Evolutionary conservation across 495 filamentous ascomycete species (phyloP).

Genomic region (Penicillium maclennaniae): DNA sequence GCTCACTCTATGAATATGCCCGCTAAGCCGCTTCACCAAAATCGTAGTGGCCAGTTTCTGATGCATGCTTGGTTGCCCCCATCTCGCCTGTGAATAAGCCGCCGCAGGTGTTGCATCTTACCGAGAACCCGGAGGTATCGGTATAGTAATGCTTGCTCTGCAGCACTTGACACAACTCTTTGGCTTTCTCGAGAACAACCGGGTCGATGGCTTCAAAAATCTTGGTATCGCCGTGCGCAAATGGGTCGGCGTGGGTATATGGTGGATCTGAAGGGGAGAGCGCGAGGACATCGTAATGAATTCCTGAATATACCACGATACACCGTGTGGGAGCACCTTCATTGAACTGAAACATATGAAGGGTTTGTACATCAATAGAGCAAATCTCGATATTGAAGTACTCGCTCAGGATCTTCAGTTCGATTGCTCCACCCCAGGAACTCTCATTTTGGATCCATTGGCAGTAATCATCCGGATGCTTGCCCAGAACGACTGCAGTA

Average conservation of each 20-base stretch:
- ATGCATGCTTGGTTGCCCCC: slow-evolving; percentile 64
- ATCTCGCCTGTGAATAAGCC: slow-evolving; percentile 71
- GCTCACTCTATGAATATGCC: neutral
- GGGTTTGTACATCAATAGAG: slow-evolving; percentile 71
- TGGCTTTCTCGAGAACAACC: slow-evolving; percentile 62
- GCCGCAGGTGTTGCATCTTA: slow-evolving; percentile 75
- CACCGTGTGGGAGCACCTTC: slow-evolving; percentile 67
- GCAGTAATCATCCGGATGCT: slow-evolving; percentile 72
- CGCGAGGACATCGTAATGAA: slow-evolving; percentile 93
- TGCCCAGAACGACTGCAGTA: slow-evolving; percentile 70
- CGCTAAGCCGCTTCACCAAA: slow-evolving; percentile 61
- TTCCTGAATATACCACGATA: slow-evolving; percentile 86
- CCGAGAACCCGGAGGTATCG: slow-evolving; percentile 77
- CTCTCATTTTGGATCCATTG: slow-evolving; percentile 75
- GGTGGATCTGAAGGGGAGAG: slow-evolving; percentile 62
- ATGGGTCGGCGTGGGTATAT: slow-evolving; percentile 51
- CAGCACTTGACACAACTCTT: slow-evolving; percentile 68
- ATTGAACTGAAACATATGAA: slow-evolving; percentile 73
- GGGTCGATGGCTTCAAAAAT: slow-evolving; percentile 71
- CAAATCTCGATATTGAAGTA: slow-evolving; percentile 86
- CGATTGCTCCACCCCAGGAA: slow-evolving; percentile 91
- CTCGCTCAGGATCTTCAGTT: slow-evolving; percentile 78
- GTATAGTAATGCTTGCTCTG: slow-evolving; percentile 81
- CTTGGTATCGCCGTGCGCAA: slow-evolving; percentile 71
- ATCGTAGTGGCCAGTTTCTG: slow-evolving; percentile 61